Base-by-base conservation (phyloP, 2,329 filamentous ascomycete species). In the Sporothrix variecibatus region DNA sequence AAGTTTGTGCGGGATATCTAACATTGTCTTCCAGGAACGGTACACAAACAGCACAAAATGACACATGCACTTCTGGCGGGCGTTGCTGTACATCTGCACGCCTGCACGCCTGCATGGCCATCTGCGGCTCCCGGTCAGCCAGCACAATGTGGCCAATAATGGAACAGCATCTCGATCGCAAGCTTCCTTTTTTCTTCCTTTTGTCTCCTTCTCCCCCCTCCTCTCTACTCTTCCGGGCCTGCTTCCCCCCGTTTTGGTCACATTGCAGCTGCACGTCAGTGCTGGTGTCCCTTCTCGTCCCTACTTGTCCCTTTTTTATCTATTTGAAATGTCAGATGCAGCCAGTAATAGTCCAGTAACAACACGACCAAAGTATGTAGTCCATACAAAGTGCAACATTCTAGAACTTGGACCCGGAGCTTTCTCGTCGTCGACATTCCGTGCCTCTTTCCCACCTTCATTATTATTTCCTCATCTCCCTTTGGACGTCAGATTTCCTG, bases 221-320 rank as follows among this genome's bases (percentile, higher is more conserved):
- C 64, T 46, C 38, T 11, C 8, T 34, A 40, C 20, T 40, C 34
- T 26, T 34, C 15, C 15, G 15, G 56, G 56, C 56, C 26, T 60
- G n/a, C 56, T 34, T 17, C 26, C 56, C 56, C 56, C 56, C 56
- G 26, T n/a, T 71, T 56, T 58, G 49, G 72, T 73, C 65, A 56
- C 72, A 73, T 60, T 73, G 67, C 72, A 53, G 43, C 72, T 73
- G 72, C 72, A 73, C 72, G 72, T 73, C 72, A 73, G 31, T 38
- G 62, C 62, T 43, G 11, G 23, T 20, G 62, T 68, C 49, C 46
- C 64, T 31, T 6, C 34, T 51, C 49, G 3, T 64, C 8, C 8
- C 28, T n/a, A 7, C 31, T 62, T 20, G 28, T 62, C 58, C 28
- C 28, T 65, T 38, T 23, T 65, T 62, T 7, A 31, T 62, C 28